A percentile compares a stretch with the other conserved stretches of the same genome.
These are phyloP conservation scores for Fusarium luffae DNA, from an alignment of 2,329 filamentous ascomycete genomes.

Conservation along the genomic window DNA sequence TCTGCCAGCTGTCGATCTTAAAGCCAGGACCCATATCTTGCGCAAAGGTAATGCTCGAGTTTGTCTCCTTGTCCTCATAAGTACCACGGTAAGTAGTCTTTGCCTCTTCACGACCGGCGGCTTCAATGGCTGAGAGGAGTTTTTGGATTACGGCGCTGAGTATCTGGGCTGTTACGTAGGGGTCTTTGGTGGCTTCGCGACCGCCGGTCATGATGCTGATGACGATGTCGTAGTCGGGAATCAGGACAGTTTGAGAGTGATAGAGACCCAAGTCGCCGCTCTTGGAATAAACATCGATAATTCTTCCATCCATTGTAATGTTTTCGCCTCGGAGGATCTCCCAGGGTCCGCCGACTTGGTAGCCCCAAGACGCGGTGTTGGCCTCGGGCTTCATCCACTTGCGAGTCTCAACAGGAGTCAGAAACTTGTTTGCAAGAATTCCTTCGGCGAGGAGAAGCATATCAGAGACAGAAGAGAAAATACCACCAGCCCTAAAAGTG, in stretches of 20 bases:
- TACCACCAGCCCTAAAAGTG: constrained; percentile 50
- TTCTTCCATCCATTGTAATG: too few species aligned
- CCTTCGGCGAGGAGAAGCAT: constrained; percentile 55
- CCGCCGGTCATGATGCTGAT: constrained; percentile 54
- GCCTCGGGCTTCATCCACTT: constrained; percentile 59
- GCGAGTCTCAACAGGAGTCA: constrained; percentile 53
- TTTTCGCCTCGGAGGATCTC: constrained; percentile 57
- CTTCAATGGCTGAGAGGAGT: constrained; percentile 54
- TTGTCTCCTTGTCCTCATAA: constrained; percentile 52
- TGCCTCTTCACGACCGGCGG: constrained; percentile 47
- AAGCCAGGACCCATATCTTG: constrained; percentile 54
- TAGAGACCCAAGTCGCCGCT: constrained; percentile 57
- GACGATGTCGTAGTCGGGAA: constrained; percentile 60
- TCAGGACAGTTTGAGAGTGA: constrained; percentile 53
- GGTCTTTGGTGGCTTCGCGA: constrained; percentile 38
- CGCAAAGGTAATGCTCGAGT: constrained; percentile 55
- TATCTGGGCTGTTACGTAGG: constrained; percentile 32
- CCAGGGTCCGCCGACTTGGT: constrained; percentile 59
- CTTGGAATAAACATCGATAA: constrained; percentile 62
- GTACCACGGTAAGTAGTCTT: constrained; percentile 49
- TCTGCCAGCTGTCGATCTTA: constrained; percentile 51
- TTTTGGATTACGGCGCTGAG: constrained; percentile 48
- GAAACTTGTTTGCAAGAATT: constrained; percentile 56
- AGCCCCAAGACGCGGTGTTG: constrained; percentile 52
- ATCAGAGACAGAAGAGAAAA: constrained; percentile 57